phyloP scores from a whole-genome alignment of 78 protist genomes.

The Dictyostelium capitatum region DNA sequence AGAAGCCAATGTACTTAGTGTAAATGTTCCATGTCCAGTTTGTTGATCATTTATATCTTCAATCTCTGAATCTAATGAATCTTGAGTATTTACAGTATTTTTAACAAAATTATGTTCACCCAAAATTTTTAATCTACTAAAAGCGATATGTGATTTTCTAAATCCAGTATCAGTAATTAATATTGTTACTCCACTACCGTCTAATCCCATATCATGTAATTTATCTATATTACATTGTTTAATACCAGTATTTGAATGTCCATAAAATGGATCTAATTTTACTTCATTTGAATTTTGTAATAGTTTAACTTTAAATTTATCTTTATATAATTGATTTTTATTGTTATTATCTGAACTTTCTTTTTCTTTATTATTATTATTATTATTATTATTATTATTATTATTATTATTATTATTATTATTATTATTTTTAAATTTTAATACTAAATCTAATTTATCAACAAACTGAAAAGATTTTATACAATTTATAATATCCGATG shows the following conservation, averaged over 20 bases:
- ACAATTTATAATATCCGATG: slow-evolving; percentile 12
- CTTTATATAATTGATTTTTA: not conserved
- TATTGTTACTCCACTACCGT: slow-evolving; percentile 58
- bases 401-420: not conserved
- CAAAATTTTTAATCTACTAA: slow-evolving; percentile 16
- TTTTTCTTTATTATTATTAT: not conserved
- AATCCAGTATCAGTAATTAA: slow-evolving; percentile 75
- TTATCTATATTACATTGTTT: slow-evolving; percentile 2
- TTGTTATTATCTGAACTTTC: not conserved
- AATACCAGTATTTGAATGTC: not conserved
- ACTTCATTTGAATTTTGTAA: not conserved
- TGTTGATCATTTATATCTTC: slow-evolving; percentile 32
- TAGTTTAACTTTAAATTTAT: too few species aligned
- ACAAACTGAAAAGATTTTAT: slow-evolving; percentile 17
- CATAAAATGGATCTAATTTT: slow-evolving; percentile 19
- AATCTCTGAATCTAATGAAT: not conserved
- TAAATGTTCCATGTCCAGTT: slow-evolving; percentile 53
- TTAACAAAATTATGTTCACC: slow-evolving; percentile 38
- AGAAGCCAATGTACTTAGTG: slow-evolving; percentile 44
- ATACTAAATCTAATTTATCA: slow-evolving; percentile 33
- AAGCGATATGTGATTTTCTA: slow-evolving; percentile 26
- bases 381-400: not conserved
- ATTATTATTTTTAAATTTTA: not conserved
- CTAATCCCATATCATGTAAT: not conserved
- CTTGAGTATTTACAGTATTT: slow-evolving; percentile 9